Base-by-base conservation (phyloP, 805 yeast species). In the Zygoascus biomembranicola region DNA sequence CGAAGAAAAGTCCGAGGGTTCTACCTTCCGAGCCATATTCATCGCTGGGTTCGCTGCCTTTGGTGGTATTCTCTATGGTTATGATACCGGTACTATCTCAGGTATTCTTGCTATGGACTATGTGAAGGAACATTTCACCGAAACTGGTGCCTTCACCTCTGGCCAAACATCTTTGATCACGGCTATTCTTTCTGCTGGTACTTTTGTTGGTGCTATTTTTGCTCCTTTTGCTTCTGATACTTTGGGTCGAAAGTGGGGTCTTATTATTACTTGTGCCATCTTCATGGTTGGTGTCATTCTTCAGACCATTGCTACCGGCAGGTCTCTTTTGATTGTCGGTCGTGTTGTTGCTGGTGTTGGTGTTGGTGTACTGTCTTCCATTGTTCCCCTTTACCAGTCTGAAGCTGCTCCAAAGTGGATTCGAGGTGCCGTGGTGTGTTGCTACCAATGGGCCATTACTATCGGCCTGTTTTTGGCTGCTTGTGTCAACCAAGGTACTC, bases 321-420 rank as follows among this genome's bases (percentile, higher is more conserved):
- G 50, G 9, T 56, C 54, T 8, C 55, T 57, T 57, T 51, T 57
- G 18, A 57, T 59, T 32, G 59, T 84, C 57, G 90, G 88, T 31
- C 78, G 95, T 71, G 77, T 81, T 72, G 80, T 83, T 49, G 52
- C 87, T 20, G 95, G 96, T 55, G 59, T 84, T 50, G 94, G 92
- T 61, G 83, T 82, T 57, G 94, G 94, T 57, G 67, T 85, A 65
- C 79, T 81, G 65, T 83, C 90, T 13, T 81, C 90, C 14, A 83
- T 89, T 35, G 82, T 84, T 54, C 92, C 95, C 13, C 83, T 84
- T 57, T 87, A 87, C 81, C 90, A 84, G 66, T 77, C 90, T 1
- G 95, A 87, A 69, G 77, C 81, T 68, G 77, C 89, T 43, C 78
- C 77, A 55, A 77, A 87, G 10, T 78, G 77, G 56, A 75, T 74